Conservation (phyloP, 2,329 filamentous ascomycete species). For the Colletotrichum neosansevieriae region DNA sequence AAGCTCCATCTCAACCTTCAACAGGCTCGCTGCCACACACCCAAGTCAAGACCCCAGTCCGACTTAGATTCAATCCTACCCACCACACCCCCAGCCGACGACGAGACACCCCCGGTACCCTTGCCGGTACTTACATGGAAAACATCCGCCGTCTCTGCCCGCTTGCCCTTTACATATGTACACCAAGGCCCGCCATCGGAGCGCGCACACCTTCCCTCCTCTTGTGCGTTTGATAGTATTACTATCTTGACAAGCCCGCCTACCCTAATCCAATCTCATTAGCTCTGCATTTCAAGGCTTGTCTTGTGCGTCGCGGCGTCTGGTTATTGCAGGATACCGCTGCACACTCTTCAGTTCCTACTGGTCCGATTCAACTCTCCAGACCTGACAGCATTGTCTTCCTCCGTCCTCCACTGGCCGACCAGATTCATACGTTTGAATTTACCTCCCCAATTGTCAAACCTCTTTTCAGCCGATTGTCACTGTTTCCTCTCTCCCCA, state of each 20-base stretch:
- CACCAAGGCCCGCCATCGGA: conserved; percentile 36
- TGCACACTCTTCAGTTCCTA: conserved; percentile 31
- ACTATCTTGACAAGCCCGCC: conserved; percentile 39
- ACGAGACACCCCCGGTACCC: conserved; percentile 37
- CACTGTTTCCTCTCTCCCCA: conserved; percentile 21
- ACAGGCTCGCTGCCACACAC: conserved; percentile 27
- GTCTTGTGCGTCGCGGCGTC: conserved; percentile 40
- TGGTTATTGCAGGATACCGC: conserved; percentile 41
- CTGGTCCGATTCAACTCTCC: conserved; percentile 36
- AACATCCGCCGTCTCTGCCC: conserved; percentile 28
- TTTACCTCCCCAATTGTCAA: conserved; percentile 16
- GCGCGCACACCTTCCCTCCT: conserved; percentile 27
- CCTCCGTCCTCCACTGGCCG: conserved; percentile 31
- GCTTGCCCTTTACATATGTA: conserved; percentile 40
- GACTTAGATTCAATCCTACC: conserved; percentile 39
- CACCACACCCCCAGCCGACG: conserved; percentile 37
- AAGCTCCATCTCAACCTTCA: conserved; percentile 35
- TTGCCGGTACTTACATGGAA: conserved; percentile 40
- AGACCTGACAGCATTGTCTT: conserved; percentile 21
- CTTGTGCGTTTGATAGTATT: conserved; percentile 33
- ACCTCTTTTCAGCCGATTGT: conserved; percentile 1
- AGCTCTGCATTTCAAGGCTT: conserved; percentile 35
- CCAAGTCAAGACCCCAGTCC: conserved; percentile 33
- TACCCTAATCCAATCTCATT: conserved; percentile 34
- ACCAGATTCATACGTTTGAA: conserved; percentile 13